Base-by-base conservation (phyloP, 2,329 filamentous ascomycete genomes). In the Stenocarpella maydis region DNA sequence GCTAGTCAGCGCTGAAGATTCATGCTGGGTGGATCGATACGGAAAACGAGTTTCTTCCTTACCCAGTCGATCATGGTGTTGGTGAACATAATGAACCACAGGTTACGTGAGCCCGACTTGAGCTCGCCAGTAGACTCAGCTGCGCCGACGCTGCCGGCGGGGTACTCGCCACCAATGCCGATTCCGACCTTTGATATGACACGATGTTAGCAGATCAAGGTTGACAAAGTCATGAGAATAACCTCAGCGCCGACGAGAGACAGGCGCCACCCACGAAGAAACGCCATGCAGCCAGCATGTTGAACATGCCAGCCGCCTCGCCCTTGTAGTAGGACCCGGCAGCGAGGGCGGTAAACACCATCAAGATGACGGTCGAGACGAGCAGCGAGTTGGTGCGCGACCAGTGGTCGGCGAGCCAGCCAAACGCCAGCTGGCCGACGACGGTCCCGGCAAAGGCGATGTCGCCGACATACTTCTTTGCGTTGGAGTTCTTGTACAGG, bases 1-100 rank as follows among this genome's bases (percentile, higher is more conserved):
- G n/a, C n/a, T n/a, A n/a, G 75, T 76, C 66, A 73, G 69, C n/a
- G 49, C 65, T 15, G 5, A 19, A 1, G n/a, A 19, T 28, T 24
- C 2, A 9, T 10, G 10, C 3, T 7, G n/a, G 28, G 28, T 43
- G 14, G 2, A n/a, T 21, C 1, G 24, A 15, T 14, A 19, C 2
- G 7, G 28, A 7, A 21, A 1, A 2, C 6, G 6, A 8, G 21
- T 9, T 8, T 1, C 19, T 34, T 21, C 15, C 43, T 37, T 63
- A 63, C 73, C 76, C 81, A 87, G 77, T 97, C 93, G 71, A 97
- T 97, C 84, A 94, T 92, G 28, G 92, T 89, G 79, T 97, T 97
- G 55, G 93, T 97, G 79, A 96, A 97, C 73, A 97, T 85, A 74
- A 95, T 93, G 77, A 95, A 98, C 93, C 94, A 97, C 47, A 92